Evolutionary conservation across 768 basidiomycete genomes (phyloP).

Genomic region (Lenzites betulinus): DNA sequence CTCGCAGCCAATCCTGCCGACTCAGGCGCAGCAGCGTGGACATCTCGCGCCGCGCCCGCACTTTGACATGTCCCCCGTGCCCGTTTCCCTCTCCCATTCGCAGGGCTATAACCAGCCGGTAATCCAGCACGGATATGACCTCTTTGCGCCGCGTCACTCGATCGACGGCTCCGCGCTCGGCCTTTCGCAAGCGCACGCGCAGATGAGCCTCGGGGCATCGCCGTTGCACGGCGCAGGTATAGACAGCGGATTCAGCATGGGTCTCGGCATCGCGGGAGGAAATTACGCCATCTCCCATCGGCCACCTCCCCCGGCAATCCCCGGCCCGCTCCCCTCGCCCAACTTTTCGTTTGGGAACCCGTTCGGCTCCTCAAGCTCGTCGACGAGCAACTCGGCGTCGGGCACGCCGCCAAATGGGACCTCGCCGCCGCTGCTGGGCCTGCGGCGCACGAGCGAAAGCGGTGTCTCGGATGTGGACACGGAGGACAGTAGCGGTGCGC

Average conservation of each 20-base stretch:
- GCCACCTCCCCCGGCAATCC: conserved; percentile 19
- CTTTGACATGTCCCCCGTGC: conserved; percentile 17
- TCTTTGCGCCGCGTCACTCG: conserved; percentile 16
- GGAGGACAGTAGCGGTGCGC: conserved; percentile 27
- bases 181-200: conserved; percentile 18
- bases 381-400: conserved; percentile 12
- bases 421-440: conserved; percentile 20
- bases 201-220: conserved; percentile 9
- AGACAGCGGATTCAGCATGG: not conserved
- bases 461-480: conserved; percentile 23
- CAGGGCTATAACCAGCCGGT: conserved; percentile 8
- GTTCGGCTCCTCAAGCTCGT: conserved; percentile 14
- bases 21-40: conserved; percentile 8
- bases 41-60: conserved; percentile 3
- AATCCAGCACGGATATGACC: conserved; percentile 9
- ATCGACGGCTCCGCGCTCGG: conserved; percentile 19
- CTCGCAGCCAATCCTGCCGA: conserved; percentile 16
- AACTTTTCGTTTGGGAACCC: conserved; percentile 32
- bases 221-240: not conserved
- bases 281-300: conserved; percentile 24
- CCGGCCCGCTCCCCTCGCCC: conserved; percentile 32
- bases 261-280: not conserved
- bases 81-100: conserved; percentile 4
- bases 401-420: conserved; percentile 20
- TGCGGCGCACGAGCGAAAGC: conserved; percentile 17